A percentile compares a stretch with the other conserved stretches of the same genome.
phyloP scores from a whole-genome alignment of 116 monocot genomes.

The Thalassia testudinum region DNA sequence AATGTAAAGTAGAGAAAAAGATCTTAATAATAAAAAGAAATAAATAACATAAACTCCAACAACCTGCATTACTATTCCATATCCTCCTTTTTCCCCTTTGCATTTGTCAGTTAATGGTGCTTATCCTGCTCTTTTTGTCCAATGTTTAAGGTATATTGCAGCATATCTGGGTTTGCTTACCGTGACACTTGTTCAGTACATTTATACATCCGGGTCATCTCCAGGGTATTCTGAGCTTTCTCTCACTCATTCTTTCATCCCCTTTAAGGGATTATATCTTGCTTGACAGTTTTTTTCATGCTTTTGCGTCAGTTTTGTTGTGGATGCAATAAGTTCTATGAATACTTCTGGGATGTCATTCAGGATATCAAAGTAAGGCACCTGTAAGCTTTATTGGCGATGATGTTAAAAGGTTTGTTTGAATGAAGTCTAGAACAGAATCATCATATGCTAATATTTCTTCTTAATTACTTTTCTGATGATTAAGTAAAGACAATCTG shows the following conservation, averaged over 20 bases:
- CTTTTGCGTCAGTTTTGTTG: slow-evolving; percentile 43
- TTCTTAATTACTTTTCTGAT: slow-evolving; percentile 13
- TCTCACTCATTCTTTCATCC: background rate
- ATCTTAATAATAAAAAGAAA: too few relatives aligned
- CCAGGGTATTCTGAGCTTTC: slow-evolving; percentile 58
- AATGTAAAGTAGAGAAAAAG: too few relatives aligned
- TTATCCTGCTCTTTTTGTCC: too few relatives aligned
- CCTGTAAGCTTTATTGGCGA: too few relatives aligned
- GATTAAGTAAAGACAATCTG: slow-evolving; percentile 86
- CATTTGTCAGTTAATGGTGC: too few relatives aligned
- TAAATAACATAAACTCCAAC: too few relatives aligned
- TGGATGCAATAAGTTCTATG: slow-evolving; percentile 52
- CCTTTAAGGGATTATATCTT: background rate
- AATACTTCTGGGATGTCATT: slow-evolving; percentile 22
- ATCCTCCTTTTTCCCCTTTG: too few relatives aligned
- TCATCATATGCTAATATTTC: slow-evolving; percentile 1
- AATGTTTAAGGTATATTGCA: slow-evolving; percentile 57
- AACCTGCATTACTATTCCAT: too few relatives aligned
- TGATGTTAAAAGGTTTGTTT: too few relatives aligned
- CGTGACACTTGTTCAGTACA: slow-evolving; percentile 56
- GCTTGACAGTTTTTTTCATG: too few relatives aligned
- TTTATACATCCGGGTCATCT: slow-evolving; percentile 60
- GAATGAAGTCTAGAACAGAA: too few relatives aligned
- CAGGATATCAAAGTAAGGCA: slow-evolving; percentile 39
- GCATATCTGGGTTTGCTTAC: slow-evolving; percentile 41